Conservation (phyloP, 192 early-diverging fungal species). For the Dissophora ornata region DNA sequence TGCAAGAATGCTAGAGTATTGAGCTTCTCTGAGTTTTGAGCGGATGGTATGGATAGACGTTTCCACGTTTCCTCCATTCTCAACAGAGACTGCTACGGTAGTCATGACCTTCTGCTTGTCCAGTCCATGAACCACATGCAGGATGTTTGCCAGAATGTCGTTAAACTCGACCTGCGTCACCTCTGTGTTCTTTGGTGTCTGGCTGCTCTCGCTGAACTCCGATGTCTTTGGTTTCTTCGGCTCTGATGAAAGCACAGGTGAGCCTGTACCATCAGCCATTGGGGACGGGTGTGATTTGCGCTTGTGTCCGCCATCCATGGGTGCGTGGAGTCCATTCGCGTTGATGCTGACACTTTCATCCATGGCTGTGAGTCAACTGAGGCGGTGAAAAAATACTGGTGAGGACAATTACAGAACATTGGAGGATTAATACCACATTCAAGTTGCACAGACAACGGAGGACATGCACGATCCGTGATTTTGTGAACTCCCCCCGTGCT, state of each 20-base stretch:
- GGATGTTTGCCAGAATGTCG: constrained; percentile 20
- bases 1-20: constrained; percentile 22
- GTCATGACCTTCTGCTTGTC: constrained; percentile 26
- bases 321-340: neutral
- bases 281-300: constrained; percentile 47
- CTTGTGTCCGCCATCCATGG: constrained; percentile 12
- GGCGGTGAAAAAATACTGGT: neutral
- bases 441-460: no score
- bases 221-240: constrained; percentile 39
- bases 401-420: no score
- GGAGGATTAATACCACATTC: no score
- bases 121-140: constrained; percentile 23
- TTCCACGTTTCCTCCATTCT: constrained; percentile 26
- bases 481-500: no score
- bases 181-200: constrained; percentile 24
- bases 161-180: constrained; percentile 45
- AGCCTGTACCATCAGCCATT: constrained; percentile 23
- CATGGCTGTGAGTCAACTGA: neutral
- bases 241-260: constrained; percentile 17
- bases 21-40: constrained; percentile 25
- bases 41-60: constrained; percentile 9
- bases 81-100: neutral
- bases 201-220: constrained; percentile 15
- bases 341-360: neutral
- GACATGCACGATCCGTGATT: no score